Evolutionary conservation across 2,329 filamentous ascomycete genomes (phyloP), one percentile per base, ranked within the genome.

Genomic region (Ceratocystis diversiconidia): DNA sequence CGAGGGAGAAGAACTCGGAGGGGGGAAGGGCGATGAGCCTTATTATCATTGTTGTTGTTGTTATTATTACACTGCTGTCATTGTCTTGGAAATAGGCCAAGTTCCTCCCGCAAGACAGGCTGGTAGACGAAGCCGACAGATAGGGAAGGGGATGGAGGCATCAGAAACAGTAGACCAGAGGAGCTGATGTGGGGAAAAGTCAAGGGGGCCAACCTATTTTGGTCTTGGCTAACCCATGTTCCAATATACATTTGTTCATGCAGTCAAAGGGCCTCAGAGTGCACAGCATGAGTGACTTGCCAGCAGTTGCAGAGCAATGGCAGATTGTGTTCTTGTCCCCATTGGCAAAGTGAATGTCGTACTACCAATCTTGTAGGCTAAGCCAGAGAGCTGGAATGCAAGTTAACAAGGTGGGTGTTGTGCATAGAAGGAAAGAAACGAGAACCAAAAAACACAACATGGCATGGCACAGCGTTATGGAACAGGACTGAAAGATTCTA

Each of bases 261-360:
- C 36, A 41, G 10, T 41, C 36, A 41, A 41, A 59, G 32, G 55
- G 55, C 55, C 55, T 59, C 55, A 59, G 28, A 59, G 55, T 36
- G 55, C 55, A 59, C 28, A 59, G 55, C 28, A 59, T 59, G 55
- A 59, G 25, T 8, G 55, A 59, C 55, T 4, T 59, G 50, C 50
- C 15, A n/a, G 46, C 17, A 48, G 46, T 41, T 41, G 36, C 12
- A 41, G 36, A 12, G 36, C 36, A 41, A 41, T 41, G 36, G 36
- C 36, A 48, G 46, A 48, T n/a, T 28, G 48, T 52, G 48, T 52
- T n/a, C 17, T 48, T 12, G 36, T 41, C 36, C 10, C 36, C 36
- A 41, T 41, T 15, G 10, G 36, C 10, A 41, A 41, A 15, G 36
- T 41, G 36, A 41, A 41, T 15, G 36, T 41, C 36, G 36, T 41